Evolutionary conservation across 2,329 filamentous ascomycete species (phyloP).

Genomic region (Colletotrichum lentis): DNA sequence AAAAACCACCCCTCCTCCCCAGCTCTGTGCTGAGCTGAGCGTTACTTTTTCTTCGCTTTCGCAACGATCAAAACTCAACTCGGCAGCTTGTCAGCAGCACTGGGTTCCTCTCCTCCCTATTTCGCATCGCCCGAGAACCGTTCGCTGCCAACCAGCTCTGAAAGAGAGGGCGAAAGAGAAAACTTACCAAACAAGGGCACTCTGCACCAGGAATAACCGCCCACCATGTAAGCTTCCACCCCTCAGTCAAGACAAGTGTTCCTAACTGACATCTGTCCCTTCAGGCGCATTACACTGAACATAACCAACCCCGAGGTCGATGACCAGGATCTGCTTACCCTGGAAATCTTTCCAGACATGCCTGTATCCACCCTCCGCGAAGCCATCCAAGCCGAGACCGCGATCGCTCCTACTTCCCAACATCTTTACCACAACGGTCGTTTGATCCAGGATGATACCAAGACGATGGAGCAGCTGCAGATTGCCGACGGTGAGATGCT

Average conservation of each 20-base stretch:
- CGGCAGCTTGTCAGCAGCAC: slow-evolving; percentile 1
- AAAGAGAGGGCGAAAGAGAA: background rate
- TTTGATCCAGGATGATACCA: slow-evolving; percentile 75
- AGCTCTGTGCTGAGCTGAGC: slow-evolving; percentile 25
- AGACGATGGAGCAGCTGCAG: slow-evolving; percentile 82
- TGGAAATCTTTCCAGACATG: slow-evolving; percentile 85
- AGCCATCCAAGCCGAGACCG: slow-evolving; percentile 84
- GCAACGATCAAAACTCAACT: slow-evolving; percentile 27
- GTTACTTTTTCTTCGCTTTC: slow-evolving; percentile 30
- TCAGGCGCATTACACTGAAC: slow-evolving; percentile 86
- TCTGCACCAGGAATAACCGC: slow-evolving; percentile 6
- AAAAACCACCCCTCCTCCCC: slow-evolving; percentile 28
- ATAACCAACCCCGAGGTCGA: slow-evolving; percentile 76
- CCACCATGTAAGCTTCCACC: slow-evolving; percentile 30
- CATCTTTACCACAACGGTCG: slow-evolving; percentile 91
- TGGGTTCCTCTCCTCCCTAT: background rate
- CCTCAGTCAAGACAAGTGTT: background rate
- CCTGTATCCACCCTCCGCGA: slow-evolving; percentile 86
- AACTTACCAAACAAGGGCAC: background rate
- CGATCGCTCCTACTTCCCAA: slow-evolving; percentile 75
- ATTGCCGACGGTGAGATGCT: slow-evolving; percentile 93
- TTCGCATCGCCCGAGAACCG: background rate
- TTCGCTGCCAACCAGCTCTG: background rate
- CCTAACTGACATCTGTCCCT: slow-evolving; percentile 16
- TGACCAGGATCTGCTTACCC: slow-evolving; percentile 75